phyloP scores from a whole-genome alignment of 495 filamentous ascomycete genomes.

The Glarea lozoyensis region DNA sequence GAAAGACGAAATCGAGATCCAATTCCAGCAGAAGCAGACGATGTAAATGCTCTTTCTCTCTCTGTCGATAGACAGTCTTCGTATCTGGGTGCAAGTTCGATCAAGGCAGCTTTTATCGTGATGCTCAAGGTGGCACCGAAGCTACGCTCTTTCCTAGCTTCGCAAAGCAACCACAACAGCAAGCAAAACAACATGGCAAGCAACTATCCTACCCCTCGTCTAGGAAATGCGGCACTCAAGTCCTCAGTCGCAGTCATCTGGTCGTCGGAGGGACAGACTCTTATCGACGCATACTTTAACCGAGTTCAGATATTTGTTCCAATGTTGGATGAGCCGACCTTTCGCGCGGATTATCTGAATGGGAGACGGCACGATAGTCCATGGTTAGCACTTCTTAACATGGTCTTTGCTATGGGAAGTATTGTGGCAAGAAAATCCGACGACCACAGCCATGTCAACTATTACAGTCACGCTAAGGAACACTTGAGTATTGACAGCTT shows the following conservation, averaged over 20 bases:
- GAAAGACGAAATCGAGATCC: slow-evolving; percentile 44
- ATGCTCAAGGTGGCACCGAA: slow-evolving; percentile 69
- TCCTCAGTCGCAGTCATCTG: slow-evolving; percentile 45
- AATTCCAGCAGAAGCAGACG: slow-evolving; percentile 64
- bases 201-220: slow-evolving; percentile 35
- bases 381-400: slow-evolving; percentile 72
- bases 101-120: slow-evolving; percentile 72
- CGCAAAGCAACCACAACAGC: slow-evolving; percentile 30
- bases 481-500: slow-evolving; percentile 60
- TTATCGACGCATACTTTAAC: slow-evolving; percentile 72
- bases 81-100: slow-evolving; percentile 74
- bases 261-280: slow-evolving; percentile 50
- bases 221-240: slow-evolving; percentile 25
- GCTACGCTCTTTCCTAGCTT: slow-evolving; percentile 47
- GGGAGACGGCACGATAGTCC: slow-evolving; percentile 58
- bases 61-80: slow-evolving; percentile 62
- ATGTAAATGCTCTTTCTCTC: slow-evolving; percentile 74
- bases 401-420: slow-evolving; percentile 72
- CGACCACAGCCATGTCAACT: slow-evolving; percentile 62
- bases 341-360: slow-evolving; percentile 62
- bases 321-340: slow-evolving; percentile 66
- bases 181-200: slow-evolving; percentile 36
- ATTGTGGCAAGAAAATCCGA: slow-evolving; percentile 62
- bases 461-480: slow-evolving; percentile 62
- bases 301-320: slow-evolving; percentile 67